Evolutionary conservation across 78 protist species (phyloP).

Genomic region (Dictyostelium purpureum): DNA sequence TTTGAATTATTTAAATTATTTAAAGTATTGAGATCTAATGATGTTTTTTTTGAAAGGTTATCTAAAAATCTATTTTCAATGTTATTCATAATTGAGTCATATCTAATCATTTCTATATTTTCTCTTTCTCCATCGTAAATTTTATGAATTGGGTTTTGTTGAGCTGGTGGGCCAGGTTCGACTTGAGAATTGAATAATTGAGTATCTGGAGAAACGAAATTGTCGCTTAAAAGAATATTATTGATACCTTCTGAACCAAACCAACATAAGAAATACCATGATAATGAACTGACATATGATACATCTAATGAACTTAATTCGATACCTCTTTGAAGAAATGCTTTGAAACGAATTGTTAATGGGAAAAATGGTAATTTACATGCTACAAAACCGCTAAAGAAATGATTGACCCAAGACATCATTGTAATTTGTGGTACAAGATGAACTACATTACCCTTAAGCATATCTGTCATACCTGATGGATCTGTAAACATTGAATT

Average conservation of each 20-base stretch:
- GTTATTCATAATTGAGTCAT: slow-evolving; percentile 51
- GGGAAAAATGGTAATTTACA: slow-evolving; percentile 87
- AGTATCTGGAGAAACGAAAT: neutral
- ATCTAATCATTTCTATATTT: slow-evolving; percentile 74
- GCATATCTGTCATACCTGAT: slow-evolving; percentile 85
- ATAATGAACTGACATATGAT: slow-evolving; percentile 87
- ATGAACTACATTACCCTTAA: slow-evolving; percentile 83
- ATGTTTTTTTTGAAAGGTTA: neutral
- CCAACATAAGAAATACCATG: slow-evolving; percentile 86
- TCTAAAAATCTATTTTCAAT: slow-evolving; percentile 66
- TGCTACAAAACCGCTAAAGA: slow-evolving; percentile 92
- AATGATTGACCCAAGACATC: slow-evolving; percentile 87
- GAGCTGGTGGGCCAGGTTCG: slow-evolving; percentile 44
- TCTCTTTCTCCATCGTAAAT: slow-evolving; percentile 73
- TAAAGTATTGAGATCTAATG: slow-evolving; percentile 1
- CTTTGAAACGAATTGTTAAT: slow-evolving; percentile 85
- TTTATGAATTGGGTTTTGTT: slow-evolving; percentile 53
- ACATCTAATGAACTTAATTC: slow-evolving; percentile 86
- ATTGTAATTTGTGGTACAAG: slow-evolving; percentile 88
- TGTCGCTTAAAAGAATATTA: slow-evolving; percentile 73
- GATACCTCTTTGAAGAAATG: slow-evolving; percentile 92
- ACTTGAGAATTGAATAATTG: slow-evolving; percentile 5
- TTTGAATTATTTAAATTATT: neutral
- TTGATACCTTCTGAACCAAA: slow-evolving; percentile 92
- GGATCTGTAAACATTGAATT: slow-evolving; percentile 84